These are phyloP conservation scores for Linum lewisii DNA, from an alignment of 345 rosid species.

Conservation along the genomic window DNA sequence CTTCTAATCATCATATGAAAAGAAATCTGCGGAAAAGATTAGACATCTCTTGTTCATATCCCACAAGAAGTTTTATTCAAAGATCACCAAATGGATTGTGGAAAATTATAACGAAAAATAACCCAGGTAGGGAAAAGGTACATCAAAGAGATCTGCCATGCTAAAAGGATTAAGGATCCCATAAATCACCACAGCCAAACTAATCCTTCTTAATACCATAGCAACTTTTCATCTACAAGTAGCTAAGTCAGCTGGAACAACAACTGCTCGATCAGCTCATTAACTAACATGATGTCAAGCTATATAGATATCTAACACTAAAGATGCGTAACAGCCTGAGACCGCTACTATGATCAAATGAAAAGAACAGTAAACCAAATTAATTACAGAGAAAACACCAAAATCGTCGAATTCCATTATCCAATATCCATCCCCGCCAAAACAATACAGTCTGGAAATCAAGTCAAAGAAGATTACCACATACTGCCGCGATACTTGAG, in stretches of 20 bases:
- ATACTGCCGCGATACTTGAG: conserved; percentile 51
- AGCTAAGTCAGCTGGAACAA: not conserved
- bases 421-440: too few species aligned
- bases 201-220: not conserved
- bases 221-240: not conserved
- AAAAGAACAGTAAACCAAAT: too few species aligned
- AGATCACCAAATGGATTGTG: not conserved
- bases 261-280: not conserved
- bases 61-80: not conserved
- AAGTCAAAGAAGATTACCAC: conserved; percentile 26
- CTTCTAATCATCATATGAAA: not conserved
- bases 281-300: not conserved
- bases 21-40: not conserved
- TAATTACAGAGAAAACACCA: too few species aligned
- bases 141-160: not conserved
- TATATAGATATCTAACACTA: not conserved
- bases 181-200: not conserved
- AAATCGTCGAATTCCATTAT: too few species aligned
- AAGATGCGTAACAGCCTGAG: too few species aligned
- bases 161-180: not conserved
- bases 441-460: not conserved
- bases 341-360: too few species aligned
- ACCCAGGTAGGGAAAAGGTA: not conserved
- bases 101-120: not conserved
- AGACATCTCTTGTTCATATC: not conserved